Evolutionary conservation across 306 rosid species (phyloP).

Genomic region (Castanospermum australe): DNA sequence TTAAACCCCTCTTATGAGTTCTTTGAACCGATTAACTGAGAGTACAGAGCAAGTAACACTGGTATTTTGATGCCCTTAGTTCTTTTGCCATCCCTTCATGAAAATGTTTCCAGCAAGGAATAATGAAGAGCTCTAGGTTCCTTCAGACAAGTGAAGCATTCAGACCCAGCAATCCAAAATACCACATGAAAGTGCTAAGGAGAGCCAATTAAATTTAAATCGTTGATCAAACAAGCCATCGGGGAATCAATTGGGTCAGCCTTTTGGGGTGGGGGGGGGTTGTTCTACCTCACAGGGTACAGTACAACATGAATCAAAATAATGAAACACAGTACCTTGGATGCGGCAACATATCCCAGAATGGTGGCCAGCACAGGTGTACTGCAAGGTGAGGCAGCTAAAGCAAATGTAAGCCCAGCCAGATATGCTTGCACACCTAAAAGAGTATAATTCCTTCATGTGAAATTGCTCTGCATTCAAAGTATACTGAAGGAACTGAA

Average conservation of each 20-base stretch:
- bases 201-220: too few relatives aligned
- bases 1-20: neutral
- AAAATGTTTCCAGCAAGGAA: neutral
- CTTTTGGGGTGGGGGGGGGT: too few relatives aligned
- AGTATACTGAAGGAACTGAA: neutral
- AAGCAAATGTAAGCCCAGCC: constrained; percentile 95
- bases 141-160: neutral
- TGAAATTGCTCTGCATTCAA: constrained; percentile 12
- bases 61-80: neutral
- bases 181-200: neutral
- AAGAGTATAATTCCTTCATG: constrained; percentile 25
- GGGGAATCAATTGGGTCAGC: too few relatives aligned
- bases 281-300: neutral
- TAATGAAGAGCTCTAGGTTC: constrained; percentile 18
- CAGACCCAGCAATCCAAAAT: neutral
- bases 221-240: too few relatives aligned
- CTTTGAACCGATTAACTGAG: neutral
- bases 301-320: neutral
- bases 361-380: constrained; percentile 88
- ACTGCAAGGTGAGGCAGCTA: constrained; percentile 98
- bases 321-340: constrained; percentile 66
- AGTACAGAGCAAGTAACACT: neutral
- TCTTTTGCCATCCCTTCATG: neutral
- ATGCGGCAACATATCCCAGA: constrained; percentile 89
- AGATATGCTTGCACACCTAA: constrained; percentile 93